A percentile compares a stretch with the other conserved stretches of the same genome.
Conservation (phyloP, 2,329 filamentous ascomycete genomes). For the Talaromyces sp. region DNA sequence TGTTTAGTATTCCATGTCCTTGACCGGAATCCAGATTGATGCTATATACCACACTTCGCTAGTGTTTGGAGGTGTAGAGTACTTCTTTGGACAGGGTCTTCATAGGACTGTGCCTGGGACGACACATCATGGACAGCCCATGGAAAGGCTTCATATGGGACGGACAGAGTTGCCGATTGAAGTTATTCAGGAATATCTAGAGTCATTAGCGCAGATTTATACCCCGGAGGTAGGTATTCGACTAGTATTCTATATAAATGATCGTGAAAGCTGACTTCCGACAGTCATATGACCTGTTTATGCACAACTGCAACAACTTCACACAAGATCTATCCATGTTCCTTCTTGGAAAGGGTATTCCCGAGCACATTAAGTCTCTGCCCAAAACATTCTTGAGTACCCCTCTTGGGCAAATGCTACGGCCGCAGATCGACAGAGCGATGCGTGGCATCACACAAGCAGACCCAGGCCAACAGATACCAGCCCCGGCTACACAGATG, state of each 20-base stretch:
- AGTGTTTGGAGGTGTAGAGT: slow-evolving; percentile 79
- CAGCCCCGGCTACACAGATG: slow-evolving; percentile 19
- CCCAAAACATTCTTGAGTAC: slow-evolving; percentile 81
- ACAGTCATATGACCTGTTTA: slow-evolving; percentile 80
- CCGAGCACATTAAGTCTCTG: slow-evolving; percentile 78
- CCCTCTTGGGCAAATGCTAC: slow-evolving; percentile 82
- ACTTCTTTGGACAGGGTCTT: slow-evolving; percentile 84
- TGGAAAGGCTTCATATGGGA: slow-evolving; percentile 73
- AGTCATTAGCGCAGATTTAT: slow-evolving; percentile 77
- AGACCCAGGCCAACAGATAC: slow-evolving; percentile 34
- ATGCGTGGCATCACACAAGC: slow-evolving; percentile 63
- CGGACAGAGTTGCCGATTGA: slow-evolving; percentile 74
- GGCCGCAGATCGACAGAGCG: slow-evolving; percentile 67
- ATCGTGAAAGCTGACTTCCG: not conserved
- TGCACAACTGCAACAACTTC: slow-evolving; percentile 98
- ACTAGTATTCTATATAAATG: not conserved
- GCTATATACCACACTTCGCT: slow-evolving; percentile 95
- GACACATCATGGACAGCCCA: slow-evolving; percentile 81
- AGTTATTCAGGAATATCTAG: slow-evolving; percentile 80
- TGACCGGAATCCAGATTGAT: slow-evolving; percentile 72
- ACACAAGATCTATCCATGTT: slow-evolving; percentile 90
- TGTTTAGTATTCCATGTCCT: slow-evolving; percentile 51
- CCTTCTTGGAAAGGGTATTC: slow-evolving; percentile 81
- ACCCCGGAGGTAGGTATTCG: slow-evolving; percentile 61
- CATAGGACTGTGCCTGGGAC: slow-evolving; percentile 74